These are phyloP conservation scores for Isatis lusitanica DNA, from an alignment of 441 rosid species.

Conservation along the genomic window DNA sequence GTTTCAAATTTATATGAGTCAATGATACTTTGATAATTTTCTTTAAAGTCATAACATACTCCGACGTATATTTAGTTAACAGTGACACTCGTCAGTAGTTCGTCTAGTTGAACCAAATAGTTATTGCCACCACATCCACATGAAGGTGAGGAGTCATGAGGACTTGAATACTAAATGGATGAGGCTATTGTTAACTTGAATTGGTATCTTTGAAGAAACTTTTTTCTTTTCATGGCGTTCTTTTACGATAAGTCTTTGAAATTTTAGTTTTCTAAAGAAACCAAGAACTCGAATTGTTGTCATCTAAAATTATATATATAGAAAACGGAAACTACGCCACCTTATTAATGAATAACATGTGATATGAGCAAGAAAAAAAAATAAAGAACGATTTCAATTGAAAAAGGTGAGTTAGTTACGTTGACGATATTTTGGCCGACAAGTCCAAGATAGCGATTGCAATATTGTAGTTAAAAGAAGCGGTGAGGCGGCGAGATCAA, in stretches of 20 bases:
- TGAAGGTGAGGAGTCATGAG: too few relatives aligned
- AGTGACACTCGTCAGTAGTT: too few relatives aligned
- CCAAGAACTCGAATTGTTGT: neutral
- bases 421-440: conserved; percentile 22
- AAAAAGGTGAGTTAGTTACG: conserved; percentile 4
- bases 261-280: neutral
- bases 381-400: neutral
- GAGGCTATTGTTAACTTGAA: neutral
- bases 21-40: too few relatives aligned
- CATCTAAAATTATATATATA: neutral
- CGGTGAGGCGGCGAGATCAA: neutral
- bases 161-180: neutral
- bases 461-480: neutral
- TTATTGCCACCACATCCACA: too few relatives aligned
- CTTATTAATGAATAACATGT: neutral
- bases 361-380: neutral
- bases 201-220: neutral
- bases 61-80: too few relatives aligned
- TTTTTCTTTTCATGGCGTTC: neutral
- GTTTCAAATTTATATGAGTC: too few relatives aligned
- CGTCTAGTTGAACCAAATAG: too few relatives aligned
- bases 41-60: too few relatives aligned
- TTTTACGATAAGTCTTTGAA: neutral
- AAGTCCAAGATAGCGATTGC: neutral
- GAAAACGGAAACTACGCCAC: neutral